These are phyloP conservation scores for Diplodia mutila DNA, from an alignment of 2,329 filamentous ascomycete species.

Conservation along the genomic window DNA sequence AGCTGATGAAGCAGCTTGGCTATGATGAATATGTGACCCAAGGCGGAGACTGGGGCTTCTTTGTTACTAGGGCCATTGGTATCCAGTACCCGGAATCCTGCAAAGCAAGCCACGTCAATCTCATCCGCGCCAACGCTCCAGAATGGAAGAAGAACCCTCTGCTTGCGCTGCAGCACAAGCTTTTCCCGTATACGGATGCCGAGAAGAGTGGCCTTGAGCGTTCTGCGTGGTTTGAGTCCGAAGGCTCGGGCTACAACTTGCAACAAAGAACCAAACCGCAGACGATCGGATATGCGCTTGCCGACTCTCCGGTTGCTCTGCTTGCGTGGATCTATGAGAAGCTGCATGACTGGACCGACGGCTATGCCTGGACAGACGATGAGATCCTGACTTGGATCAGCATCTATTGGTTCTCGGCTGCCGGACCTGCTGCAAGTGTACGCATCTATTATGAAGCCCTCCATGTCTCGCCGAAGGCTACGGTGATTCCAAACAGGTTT, in stretches of 20 bases:
- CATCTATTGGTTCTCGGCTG: slow-evolving; percentile 72
- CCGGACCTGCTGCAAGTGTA: slow-evolving; percentile 68
- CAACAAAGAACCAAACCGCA: slow-evolving; percentile 71
- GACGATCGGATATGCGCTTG: slow-evolving; percentile 70
- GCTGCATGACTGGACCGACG: slow-evolving; percentile 74
- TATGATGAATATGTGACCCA: slow-evolving; percentile 61
- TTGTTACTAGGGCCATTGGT: slow-evolving; percentile 66
- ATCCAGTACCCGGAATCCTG: slow-evolving; percentile 61
- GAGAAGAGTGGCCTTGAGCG: slow-evolving; percentile 60
- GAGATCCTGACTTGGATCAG: slow-evolving; percentile 76
- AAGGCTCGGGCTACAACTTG: slow-evolving; percentile 63
- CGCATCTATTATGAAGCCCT: slow-evolving; percentile 73
- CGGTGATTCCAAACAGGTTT: slow-evolving; percentile 36
- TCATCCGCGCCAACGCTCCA: slow-evolving; percentile 54
- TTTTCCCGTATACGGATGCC: slow-evolving; percentile 57
- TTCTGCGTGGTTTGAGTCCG: slow-evolving; percentile 58
- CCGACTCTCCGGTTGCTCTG: slow-evolving; percentile 70
- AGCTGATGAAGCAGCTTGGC: slow-evolving; percentile 69
- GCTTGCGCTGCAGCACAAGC: slow-evolving; percentile 59
- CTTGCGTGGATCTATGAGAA: slow-evolving; percentile 84
- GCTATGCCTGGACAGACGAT: slow-evolving; percentile 73
- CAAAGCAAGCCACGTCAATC: slow-evolving; percentile 66
- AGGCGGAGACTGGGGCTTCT: slow-evolving; percentile 73
- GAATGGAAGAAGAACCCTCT: slow-evolving; percentile 57
- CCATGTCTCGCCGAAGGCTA: slow-evolving; percentile 42